Base-by-base conservation (phyloP, 2,329 filamentous ascomycete genomes). In the Calonectria hongkongensis region DNA sequence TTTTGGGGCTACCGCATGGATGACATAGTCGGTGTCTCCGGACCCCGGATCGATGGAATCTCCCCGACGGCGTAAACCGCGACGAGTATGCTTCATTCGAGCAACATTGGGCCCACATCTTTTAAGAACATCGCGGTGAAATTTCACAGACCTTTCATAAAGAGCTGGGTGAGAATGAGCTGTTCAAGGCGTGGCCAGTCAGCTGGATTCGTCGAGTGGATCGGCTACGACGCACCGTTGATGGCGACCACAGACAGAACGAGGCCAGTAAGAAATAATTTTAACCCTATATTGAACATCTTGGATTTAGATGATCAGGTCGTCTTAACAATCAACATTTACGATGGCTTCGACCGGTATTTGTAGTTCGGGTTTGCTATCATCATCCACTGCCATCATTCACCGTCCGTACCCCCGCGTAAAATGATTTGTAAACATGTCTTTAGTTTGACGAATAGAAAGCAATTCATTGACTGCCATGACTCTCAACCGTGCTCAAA, bases 1-100 rank as follows among this genome's bases (percentile, higher is more conserved):
- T 56, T 71, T 65, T 13, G 65, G 68, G 8, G 68, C 72, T 9
- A 58, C 54, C 3, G 72, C 58, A 13, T 60, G 30, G 36, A 73
- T 66, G 16, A 36, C 33, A n/a, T 71, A 73, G 62, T 51, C 63
- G 3, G 63, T 66, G 12, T 51, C 47, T 8, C 47, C 63, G 7
- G 63, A 66, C 13, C n/a, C n/a, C 4, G 63, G 15, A 8, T 66
- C 63, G 13, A 66, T n/a, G n/a, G 63, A 66, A 7, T 51, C 45
- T 18, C 33, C 47, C 28, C 63, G 47, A 9, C 63, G 47, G 30
- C 63, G 63, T 8, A 66, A 13, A 0, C 30, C 47, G 15, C 36
- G 63, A 8, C 63, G 63, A 13, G 63, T 33, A 18, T 7, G 8
- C 39, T 66, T 66, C 47, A 54, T 66, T 25, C 54, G 16, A 21